Evolutionary conservation across 495 filamentous ascomycete species (phyloP).

Genomic region (Aspergillus saccharolyticus): DNA sequence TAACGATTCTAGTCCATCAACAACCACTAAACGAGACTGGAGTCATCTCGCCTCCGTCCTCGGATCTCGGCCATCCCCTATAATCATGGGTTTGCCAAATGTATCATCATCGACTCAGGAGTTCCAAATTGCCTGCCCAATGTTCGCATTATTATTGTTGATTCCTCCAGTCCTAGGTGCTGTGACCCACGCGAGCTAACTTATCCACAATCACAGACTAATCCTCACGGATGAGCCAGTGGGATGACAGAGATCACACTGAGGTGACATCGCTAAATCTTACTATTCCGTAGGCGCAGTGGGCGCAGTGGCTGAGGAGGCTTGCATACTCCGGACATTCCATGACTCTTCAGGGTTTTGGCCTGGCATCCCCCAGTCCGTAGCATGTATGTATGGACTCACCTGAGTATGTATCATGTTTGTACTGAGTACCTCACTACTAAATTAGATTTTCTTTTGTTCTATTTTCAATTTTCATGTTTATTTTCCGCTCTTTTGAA

Average conservation of each 20-base stretch:
- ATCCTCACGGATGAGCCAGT: slow-evolving; percentile 6
- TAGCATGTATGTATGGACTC: not conserved
- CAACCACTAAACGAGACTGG: too few relatives aligned
- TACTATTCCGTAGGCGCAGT: not conserved
- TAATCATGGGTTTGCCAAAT: not conserved
- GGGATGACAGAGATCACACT: not conserved
- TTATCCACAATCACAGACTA: slow-evolving; percentile 1
- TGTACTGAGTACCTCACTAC: too few relatives aligned
- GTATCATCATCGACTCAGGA: not conserved
- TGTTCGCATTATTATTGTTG: not conserved
- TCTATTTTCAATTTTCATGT: too few relatives aligned
- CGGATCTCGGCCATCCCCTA: not conserved
- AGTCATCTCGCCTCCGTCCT: not conserved
- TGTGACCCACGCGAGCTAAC: slow-evolving; percentile 6
- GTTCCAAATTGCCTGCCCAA: not conserved
- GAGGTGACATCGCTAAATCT: slow-evolving; percentile 8
- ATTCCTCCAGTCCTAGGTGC: too few relatives aligned
- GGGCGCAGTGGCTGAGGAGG: not conserved
- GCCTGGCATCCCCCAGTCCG: not conserved
- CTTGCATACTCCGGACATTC: slow-evolving; percentile 6
- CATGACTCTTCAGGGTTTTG: slow-evolving; percentile 1
- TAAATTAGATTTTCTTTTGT: too few relatives aligned
- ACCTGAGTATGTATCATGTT: not conserved
- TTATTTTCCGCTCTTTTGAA: too few relatives aligned
- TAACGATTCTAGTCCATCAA: not conserved